Conservation (phyloP, 2,329 filamentous ascomycete species). For the Pestalotiopsis sp. region DNA sequence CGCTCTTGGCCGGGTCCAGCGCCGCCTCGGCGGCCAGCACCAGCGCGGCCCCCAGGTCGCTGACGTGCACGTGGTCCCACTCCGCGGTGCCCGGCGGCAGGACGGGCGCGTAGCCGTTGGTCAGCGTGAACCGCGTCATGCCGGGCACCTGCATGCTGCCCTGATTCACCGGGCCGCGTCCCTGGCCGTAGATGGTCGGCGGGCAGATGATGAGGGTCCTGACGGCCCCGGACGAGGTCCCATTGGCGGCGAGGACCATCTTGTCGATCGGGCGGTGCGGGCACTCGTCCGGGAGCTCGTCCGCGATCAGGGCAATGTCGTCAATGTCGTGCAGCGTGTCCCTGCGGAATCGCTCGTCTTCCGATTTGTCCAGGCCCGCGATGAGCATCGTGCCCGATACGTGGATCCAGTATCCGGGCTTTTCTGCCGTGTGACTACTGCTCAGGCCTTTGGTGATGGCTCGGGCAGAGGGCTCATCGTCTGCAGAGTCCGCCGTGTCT, state of each 20-base stretch:
- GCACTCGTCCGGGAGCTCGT: constrained; percentile 53
- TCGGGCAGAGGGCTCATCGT: constrained; percentile 42
- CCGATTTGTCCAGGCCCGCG: constrained; percentile 44
- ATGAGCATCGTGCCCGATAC: constrained; percentile 53
- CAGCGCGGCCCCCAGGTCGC: constrained; percentile 48
- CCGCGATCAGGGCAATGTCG: constrained; percentile 51
- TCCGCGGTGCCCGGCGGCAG: constrained; percentile 45
- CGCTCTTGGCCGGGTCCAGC: constrained; percentile 56
- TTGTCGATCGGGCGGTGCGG: constrained; percentile 71
- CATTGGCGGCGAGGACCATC: constrained; percentile 53
- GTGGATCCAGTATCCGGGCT: constrained; percentile 53
- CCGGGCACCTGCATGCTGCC: constrained; percentile 52
- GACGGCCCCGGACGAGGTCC: constrained; percentile 31
- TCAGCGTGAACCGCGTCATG: constrained; percentile 42
- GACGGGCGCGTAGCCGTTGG: constrained; percentile 45
- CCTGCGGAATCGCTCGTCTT: constrained; percentile 47
- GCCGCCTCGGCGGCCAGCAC: constrained; percentile 48
- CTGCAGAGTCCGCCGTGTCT: constrained; percentile 54
- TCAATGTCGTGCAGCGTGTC: constrained; percentile 53
- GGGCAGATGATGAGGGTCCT: constrained; percentile 50
- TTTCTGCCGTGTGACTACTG: constrained; percentile 42
- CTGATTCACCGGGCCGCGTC: constrained; percentile 50
- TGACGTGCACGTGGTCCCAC: constrained; percentile 57
- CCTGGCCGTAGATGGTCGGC: constrained; percentile 54
- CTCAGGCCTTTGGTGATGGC: constrained; percentile 50